A percentile compares a stretch with the other conserved stretches of the same genome.
Conservation (phyloP, 192 early-diverging fungal genomes). For the Blastocladiella britannica region DNA sequence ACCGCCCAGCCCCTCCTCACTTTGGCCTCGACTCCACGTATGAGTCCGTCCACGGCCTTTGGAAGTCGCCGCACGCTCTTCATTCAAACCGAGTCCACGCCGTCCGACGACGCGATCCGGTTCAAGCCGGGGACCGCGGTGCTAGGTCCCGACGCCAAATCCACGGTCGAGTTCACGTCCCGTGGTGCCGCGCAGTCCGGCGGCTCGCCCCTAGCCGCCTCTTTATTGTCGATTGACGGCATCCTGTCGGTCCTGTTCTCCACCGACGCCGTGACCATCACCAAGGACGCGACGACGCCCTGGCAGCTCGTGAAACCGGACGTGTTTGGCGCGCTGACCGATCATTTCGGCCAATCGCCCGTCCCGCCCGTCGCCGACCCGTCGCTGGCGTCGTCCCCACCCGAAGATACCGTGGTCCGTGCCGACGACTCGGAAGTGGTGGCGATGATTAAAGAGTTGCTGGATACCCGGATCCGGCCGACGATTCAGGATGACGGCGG, state of each 20-base stretch:
- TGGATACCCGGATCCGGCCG: constrained; percentile 85
- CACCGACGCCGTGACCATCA: constrained; percentile 85
- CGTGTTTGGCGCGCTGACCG: constrained; percentile 88
- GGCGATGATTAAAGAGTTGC: constrained; percentile 93
- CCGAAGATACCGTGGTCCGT: constrained; percentile 35
- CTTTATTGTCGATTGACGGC: constrained; percentile 86
- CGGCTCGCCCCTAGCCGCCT: constrained; percentile 66
- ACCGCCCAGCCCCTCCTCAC: too few relatives aligned
- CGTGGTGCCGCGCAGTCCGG: constrained; percentile 40
- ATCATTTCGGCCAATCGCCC: constrained; percentile 66
- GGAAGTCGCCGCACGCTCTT: constrained; percentile 25
- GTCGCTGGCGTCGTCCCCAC: constrained; percentile 1
- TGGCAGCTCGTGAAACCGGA: constrained; percentile 99
- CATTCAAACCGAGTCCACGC: constrained; percentile 75
- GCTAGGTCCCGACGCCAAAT: constrained; percentile 22
- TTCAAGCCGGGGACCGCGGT: constrained; percentile 87
- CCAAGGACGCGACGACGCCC: constrained; percentile 64
- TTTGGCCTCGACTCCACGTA: too few relatives aligned
- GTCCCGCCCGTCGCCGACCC: constrained; percentile 41
- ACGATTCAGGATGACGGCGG: constrained; percentile 98
- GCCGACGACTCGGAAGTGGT: constrained; percentile 79
- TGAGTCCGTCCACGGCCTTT: too few relatives aligned
- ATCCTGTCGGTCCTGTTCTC: constrained; percentile 76
- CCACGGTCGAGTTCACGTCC: constrained; percentile 67
- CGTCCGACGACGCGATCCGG: constrained; percentile 85